These are phyloP conservation scores for Sarcodon sp. DNA, from an alignment of 768 basidiomycete species.

Conservation along the genomic window DNA sequence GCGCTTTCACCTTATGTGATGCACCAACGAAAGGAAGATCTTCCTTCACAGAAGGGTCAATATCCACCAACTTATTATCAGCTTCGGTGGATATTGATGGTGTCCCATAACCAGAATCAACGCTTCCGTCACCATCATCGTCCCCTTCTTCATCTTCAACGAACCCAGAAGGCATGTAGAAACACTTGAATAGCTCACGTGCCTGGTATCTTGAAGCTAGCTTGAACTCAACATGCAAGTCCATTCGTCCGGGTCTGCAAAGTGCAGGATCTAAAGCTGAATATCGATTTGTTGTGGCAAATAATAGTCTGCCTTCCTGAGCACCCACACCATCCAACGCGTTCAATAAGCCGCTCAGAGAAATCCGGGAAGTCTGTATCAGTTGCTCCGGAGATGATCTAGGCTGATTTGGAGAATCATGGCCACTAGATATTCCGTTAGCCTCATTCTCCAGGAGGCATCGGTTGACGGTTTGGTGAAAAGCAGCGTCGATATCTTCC, in stretches of 20 bases:
- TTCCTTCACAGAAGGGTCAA: neutral
- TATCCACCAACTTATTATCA: neutral
- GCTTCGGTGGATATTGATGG: neutral
- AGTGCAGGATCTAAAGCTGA: slow-evolving; percentile 59
- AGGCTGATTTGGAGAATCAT: slow-evolving; percentile 14
- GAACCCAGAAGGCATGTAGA: slow-evolving; percentile 37
- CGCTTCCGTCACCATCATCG: neutral
- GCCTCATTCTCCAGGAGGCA: slow-evolving; percentile 23
- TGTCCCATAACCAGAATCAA: neutral
- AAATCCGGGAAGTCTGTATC: slow-evolving; percentile 69
- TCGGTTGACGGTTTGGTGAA: slow-evolving; percentile 38
- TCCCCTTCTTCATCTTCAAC: neutral
- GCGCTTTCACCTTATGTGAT: slow-evolving; percentile 9
- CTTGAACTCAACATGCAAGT: slow-evolving; percentile 66
- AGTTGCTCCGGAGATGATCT: slow-evolving; percentile 39
- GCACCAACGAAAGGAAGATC: too few relatives aligned
- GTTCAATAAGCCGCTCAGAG: slow-evolving; percentile 64
- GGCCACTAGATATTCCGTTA: slow-evolving; percentile 15
- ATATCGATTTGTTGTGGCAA: slow-evolving; percentile 73
- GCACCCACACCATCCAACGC: slow-evolving; percentile 73
- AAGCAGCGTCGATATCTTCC: slow-evolving; percentile 79
- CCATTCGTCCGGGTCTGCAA: slow-evolving; percentile 69
- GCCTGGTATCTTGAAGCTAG: slow-evolving; percentile 61
- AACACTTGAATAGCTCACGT: slow-evolving; percentile 48
- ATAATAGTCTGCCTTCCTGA: slow-evolving; percentile 72